These are phyloP conservation scores for Madurella mycetomatis DNA, from an alignment of 2,329 filamentous ascomycete genomes.

Conservation along the genomic window DNA sequence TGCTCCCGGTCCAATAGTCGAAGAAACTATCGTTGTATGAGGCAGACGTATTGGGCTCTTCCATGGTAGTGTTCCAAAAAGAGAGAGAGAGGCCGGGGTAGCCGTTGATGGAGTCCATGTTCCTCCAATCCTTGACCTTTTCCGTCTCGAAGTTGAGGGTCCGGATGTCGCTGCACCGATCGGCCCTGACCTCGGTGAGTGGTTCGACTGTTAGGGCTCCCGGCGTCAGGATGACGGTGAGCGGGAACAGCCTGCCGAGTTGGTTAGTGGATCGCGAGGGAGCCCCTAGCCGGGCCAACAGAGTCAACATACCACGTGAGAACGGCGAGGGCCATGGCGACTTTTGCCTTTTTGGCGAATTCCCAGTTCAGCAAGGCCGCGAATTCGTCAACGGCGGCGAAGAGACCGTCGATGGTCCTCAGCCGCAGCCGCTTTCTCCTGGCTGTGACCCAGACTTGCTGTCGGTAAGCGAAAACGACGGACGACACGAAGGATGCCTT, in stretches of 20 bases:
- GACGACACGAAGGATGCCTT: slow-evolving; percentile 21
- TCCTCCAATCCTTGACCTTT: slow-evolving; percentile 27
- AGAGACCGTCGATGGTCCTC: slow-evolving; percentile 23
- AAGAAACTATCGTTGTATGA: slow-evolving; percentile 26
- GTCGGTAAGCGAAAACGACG: slow-evolving; percentile 23
- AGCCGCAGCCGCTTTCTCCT: slow-evolving; percentile 19
- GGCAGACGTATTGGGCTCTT: background rate
- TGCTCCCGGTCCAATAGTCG: slow-evolving; percentile 29
- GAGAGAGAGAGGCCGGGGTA: slow-evolving; percentile 25
- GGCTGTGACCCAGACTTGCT: slow-evolving; percentile 25
- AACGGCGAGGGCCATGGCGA: slow-evolving; percentile 16
- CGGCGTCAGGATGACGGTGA: slow-evolving; percentile 29
- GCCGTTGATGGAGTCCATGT: slow-evolving; percentile 18
- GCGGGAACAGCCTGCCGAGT: slow-evolving; percentile 24
- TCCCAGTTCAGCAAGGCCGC: slow-evolving; percentile 21
- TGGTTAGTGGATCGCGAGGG: background rate
- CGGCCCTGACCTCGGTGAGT: slow-evolving; percentile 11
- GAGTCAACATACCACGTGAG: slow-evolving; percentile 16
- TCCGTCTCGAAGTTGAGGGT: slow-evolving; percentile 30
- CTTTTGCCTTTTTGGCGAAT: slow-evolving; percentile 19
- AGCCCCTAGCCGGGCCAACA: background rate
- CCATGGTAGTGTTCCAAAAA: slow-evolving; percentile 26
- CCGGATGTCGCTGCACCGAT: slow-evolving; percentile 23
- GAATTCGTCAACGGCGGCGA: slow-evolving; percentile 20
- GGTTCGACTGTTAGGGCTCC: slow-evolving; percentile 29